Conservation (phyloP, 352 stramenopile species). For the Thraustotheca clavata region DNA sequence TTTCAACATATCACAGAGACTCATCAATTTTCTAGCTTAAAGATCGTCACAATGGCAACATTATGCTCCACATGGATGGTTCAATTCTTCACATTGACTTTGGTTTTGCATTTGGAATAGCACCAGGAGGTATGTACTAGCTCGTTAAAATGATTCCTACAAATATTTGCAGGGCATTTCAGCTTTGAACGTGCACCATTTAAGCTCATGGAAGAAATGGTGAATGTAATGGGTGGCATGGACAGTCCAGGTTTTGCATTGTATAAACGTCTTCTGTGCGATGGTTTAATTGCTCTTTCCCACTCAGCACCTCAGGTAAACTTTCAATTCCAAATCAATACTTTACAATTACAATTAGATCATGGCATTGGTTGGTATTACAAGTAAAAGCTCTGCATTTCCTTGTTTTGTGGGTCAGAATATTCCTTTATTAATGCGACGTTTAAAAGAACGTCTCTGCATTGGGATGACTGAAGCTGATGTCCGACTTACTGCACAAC, state of each 20-base stretch:
- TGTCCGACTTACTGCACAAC: conserved; percentile 41
- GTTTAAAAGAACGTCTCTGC: conserved; percentile 48
- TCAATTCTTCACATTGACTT: conserved; percentile 99
- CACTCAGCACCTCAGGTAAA: conserved; percentile 40
- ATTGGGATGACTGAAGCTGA: conserved; percentile 41
- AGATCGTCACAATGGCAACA: conserved; percentile 98
- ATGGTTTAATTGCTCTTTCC: conserved; percentile 92
- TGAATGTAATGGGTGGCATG: conserved; percentile 87
- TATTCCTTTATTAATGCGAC: conserved; percentile 34
- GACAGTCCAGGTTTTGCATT: conserved; percentile 74
- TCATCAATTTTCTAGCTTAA: conserved; percentile 80
- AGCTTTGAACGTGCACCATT: conserved; percentile 96
- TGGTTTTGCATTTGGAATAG: conserved; percentile 96
- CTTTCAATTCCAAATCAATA: conserved; percentile 44
- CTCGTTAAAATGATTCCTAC: neutral
- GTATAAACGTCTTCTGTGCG: conserved; percentile 89
- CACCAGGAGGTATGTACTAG: conserved; percentile 86
- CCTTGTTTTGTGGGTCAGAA: conserved; percentile 82
- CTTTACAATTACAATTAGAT: no score
- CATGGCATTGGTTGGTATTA: conserved; percentile 85
- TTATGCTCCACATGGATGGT: conserved; percentile 93
- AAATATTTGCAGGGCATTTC: conserved; percentile 52
- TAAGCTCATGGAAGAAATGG: conserved; percentile 97
- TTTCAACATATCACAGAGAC: neutral
- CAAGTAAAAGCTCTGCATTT: conserved; percentile 88